Base-by-base conservation (phyloP, 371 early-diverging fungal genomes). In the Coemansia sp. region DNA sequence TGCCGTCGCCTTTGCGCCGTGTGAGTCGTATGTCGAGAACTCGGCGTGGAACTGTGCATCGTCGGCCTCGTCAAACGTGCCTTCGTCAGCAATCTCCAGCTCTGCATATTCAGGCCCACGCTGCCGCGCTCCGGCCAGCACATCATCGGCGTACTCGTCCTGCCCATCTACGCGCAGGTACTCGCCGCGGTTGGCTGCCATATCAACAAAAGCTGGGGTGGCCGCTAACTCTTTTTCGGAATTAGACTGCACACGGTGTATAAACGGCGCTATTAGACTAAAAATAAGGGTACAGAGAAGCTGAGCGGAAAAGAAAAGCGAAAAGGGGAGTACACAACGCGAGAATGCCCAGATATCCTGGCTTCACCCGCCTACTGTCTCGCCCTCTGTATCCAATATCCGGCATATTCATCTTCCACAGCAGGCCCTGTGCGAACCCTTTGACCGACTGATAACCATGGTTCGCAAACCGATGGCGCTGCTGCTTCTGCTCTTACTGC, bases 1-100 rank as follows among this genome's bases (percentile, higher is more conserved):
- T 5, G 47, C 38, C 30, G 50, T 59, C 2, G 55, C 4, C 59
- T 74, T 74, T 38, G 43, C 42, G 52, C 57, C 20, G 40, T 53
- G 69, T 16, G 57, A 51, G 61, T 74, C 70, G 48, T 65, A 74
- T 26, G 61, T 58, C 1, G 69, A 30, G 52, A 74, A 74, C 69
- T 74, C 61, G 20, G 69, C 65, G 42, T 74, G 56, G 56, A 61
- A 74, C 45, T 48, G 74, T 42, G 38, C 74, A 41, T 74, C 74
- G n/a, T 69, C 69, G 40, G 58, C 69, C 9, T 69, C 69, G 40
- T 62, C 69, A 69, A 74, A 69, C 14, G 16, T 50, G n/a, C 40
- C 42, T 6, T 43, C 59, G 48, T 63, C 64, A 39, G 53, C 60
- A 6, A 59, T 20, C 36, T 63, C 74, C 6, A 72, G 60, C 69